Conservation (phyloP, 352 stramenopile genomes). For the Pythium scleroteichum region DNA sequence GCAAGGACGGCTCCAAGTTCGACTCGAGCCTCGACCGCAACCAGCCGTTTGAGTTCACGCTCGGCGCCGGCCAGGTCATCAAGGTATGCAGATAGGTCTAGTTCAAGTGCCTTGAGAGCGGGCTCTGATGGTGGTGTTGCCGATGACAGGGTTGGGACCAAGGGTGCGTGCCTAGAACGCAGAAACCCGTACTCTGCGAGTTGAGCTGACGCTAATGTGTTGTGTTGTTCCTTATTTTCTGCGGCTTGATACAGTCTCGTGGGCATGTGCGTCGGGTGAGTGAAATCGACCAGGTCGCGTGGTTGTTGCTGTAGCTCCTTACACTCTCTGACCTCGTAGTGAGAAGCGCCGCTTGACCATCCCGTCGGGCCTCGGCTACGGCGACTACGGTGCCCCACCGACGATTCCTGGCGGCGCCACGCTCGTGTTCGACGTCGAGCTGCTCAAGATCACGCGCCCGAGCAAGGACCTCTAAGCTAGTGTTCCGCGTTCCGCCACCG, state of each 20-base stretch:
- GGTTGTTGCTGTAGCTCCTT: neutral
- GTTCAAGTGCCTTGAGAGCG: no score
- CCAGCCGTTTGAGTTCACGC: slow-evolving; percentile 94
- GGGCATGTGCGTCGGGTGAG: slow-evolving; percentile 86
- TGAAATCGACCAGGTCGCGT: slow-evolving; percentile 5
- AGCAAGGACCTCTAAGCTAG: slow-evolving; percentile 49
- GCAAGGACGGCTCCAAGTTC: slow-evolving; percentile 96
- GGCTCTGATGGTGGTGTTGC: slow-evolving; percentile 6
- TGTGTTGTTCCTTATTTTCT: slow-evolving; percentile 8
- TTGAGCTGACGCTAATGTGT: slow-evolving; percentile 14
- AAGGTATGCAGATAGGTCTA: slow-evolving; percentile 57
- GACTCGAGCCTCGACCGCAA: slow-evolving; percentile 95
- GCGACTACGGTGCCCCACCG: slow-evolving; percentile 87
- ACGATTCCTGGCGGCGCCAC: slow-evolving; percentile 94
- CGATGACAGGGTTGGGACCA: slow-evolving; percentile 73
- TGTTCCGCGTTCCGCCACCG: neutral
- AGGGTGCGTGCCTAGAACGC: slow-evolving; percentile 43
- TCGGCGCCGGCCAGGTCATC: slow-evolving; percentile 93
- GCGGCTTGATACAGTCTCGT: slow-evolving; percentile 58
- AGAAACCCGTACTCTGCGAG: neutral
- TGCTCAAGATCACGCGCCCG: slow-evolving; percentile 92
- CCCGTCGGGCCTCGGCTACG: slow-evolving; percentile 92
- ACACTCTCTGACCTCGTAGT: slow-evolving; percentile 26
- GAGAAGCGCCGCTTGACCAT: slow-evolving; percentile 89
- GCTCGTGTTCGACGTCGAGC: slow-evolving; percentile 97